phyloP scores from a whole-genome alignment of 139 green algal genomes.

The Chlorella sp. region DNA sequence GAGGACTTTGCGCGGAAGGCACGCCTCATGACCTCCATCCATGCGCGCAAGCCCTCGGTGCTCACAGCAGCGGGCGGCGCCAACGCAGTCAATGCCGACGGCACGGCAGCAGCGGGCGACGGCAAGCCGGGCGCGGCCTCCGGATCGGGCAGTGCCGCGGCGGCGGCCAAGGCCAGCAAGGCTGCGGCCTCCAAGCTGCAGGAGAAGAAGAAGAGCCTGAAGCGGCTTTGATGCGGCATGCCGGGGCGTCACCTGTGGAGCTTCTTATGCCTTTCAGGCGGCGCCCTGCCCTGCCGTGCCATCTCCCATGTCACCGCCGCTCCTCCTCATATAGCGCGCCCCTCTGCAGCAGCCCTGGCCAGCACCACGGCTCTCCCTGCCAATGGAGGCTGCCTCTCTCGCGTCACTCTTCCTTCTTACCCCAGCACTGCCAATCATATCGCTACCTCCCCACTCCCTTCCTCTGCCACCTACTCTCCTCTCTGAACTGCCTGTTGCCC shows the following conservation, averaged over 20 bases:
- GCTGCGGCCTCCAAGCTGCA: conserved; percentile 50
- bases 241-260: neutral
- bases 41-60: conserved; percentile 69
- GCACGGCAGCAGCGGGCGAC: conserved; percentile 7
- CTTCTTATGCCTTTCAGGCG: neutral
- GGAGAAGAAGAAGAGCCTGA: conserved; percentile 83
- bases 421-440: neutral
- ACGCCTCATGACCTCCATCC: conserved; percentile 92
- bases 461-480: neutral
- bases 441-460: neutral
- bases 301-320: neutral
- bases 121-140: conserved; percentile 30
- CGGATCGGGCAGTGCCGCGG: neutral
- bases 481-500: neutral
- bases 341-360: neutral
- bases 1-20: conserved; percentile 88
- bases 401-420: neutral
- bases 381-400: neutral
- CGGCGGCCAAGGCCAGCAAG: conserved; percentile 68
- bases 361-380: neutral
- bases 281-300: neutral
- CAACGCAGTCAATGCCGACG: conserved; percentile 75
- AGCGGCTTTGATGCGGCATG: conserved; percentile 66
- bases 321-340: too few relatives aligned
- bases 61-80: conserved; percentile 77